Evolutionary conservation across 805 yeast genomes (phyloP).

Genomic region (Ogataea corticis): DNA sequence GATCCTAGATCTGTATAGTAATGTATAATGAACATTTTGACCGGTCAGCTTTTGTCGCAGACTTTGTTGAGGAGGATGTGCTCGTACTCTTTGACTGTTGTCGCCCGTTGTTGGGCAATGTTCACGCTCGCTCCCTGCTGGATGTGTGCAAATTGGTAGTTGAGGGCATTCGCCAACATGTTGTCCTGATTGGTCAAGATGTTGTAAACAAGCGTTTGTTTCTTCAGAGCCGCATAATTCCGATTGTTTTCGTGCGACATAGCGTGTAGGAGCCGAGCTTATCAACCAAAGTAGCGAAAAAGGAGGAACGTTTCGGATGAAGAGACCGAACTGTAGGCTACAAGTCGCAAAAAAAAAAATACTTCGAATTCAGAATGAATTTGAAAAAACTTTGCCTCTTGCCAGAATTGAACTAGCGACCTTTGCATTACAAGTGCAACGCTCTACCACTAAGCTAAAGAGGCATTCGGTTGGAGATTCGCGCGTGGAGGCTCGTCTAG

Average conservation of each 20-base stretch:
- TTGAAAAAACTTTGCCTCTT: conserved; percentile 55
- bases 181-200: conserved; percentile 19
- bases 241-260: conserved; percentile 15
- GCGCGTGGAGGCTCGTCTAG: neutral
- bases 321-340: neutral
- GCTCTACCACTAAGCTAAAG: conserved; percentile 99
- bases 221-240: conserved; percentile 11
- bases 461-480: conserved; percentile 47
- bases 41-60: conserved; percentile 17
- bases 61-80: conserved; percentile 15
- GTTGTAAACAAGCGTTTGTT: conserved; percentile 18
- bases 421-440: conserved; percentile 99
- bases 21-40: conserved; percentile 1
- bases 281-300: too few relatives aligned
- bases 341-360: conserved; percentile 2
- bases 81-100: conserved; percentile 18
- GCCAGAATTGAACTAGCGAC: conserved; percentile 94
- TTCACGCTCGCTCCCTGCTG: conserved; percentile 5
- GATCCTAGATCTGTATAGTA: neutral
- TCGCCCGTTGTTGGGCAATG: conserved; percentile 1
- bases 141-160: conserved; percentile 18
- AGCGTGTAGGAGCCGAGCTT: neutral
- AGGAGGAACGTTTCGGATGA: too few relatives aligned
- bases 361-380: too few relatives aligned
- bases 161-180: conserved; percentile 19